These are phyloP conservation scores for Pyrenochaeta sp. DNA, from an alignment of 2,329 filamentous ascomycete genomes.

Conservation along the genomic window DNA sequence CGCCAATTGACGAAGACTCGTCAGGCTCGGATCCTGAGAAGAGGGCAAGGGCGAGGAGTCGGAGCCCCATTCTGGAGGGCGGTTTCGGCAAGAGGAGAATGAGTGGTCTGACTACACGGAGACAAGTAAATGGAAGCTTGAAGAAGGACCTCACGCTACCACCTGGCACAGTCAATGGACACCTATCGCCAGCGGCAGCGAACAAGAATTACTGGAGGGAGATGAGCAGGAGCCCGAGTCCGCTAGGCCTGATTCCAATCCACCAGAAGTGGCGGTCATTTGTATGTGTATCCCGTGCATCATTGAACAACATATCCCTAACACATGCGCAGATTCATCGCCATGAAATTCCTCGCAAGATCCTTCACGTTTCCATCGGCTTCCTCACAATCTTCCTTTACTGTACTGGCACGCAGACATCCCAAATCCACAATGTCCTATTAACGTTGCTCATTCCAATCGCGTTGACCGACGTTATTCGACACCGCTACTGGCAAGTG, in stretches of 20 bases:
- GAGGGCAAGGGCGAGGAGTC: slow-evolving; percentile 73
- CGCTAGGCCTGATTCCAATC: slow-evolving; percentile 92
- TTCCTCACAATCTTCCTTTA: slow-evolving; percentile 93
- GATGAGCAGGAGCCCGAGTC: slow-evolving; percentile 89
- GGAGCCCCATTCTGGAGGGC: slow-evolving; percentile 67
- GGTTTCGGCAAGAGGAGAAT: slow-evolving; percentile 54
- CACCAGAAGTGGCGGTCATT: slow-evolving; percentile 91
- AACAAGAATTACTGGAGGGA: slow-evolving; percentile 83
- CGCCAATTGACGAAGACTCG: slow-evolving; percentile 69
- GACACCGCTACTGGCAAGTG: slow-evolving; percentile 81
- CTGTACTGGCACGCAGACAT: slow-evolving; percentile 76
- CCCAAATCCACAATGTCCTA: slow-evolving; percentile 82
- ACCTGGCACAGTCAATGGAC: slow-evolving; percentile 66
- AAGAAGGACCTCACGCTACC: slow-evolving; percentile 53
- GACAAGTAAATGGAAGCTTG: slow-evolving; percentile 41
- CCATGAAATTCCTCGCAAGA: slow-evolving; percentile 94
- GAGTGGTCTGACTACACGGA: slow-evolving; percentile 62
- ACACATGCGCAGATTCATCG: slow-evolving; percentile 69
- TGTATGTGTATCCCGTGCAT: slow-evolving; percentile 57
- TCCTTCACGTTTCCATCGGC: slow-evolving; percentile 93
- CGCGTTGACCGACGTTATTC: slow-evolving; percentile 79
- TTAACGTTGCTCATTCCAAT: slow-evolving; percentile 85
- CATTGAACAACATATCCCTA: slow-evolving; percentile 10
- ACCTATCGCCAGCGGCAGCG: slow-evolving; percentile 71
- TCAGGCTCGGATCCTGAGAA: slow-evolving; percentile 63